Percentiles rank a stretch among this genome's conserved stretches.
Evolutionary conservation across 805 yeast species (phyloP).

Genomic region (Kazachstania martiniae): DNA sequence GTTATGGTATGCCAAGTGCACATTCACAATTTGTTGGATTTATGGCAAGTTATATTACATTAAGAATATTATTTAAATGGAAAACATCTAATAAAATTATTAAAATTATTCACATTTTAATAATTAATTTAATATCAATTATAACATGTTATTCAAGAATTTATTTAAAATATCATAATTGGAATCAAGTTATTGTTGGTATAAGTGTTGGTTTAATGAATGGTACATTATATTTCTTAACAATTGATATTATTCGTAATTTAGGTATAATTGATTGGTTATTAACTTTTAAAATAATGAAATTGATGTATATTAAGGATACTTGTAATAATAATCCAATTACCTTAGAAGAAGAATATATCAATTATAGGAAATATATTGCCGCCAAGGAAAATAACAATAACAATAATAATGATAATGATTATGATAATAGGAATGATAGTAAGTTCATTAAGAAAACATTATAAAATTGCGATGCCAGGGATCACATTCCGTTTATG

Average conservation of each 20-base stretch:
- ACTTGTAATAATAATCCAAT: slow-evolving; percentile 1
- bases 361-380: neutral
- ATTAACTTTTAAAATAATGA: neutral
- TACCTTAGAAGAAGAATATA: slow-evolving; percentile 1
- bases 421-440: no score
- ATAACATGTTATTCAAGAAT: slow-evolving; percentile 72
- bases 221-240: slow-evolving; percentile 48
- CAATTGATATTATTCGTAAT: slow-evolving; percentile 26
- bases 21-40: slow-evolving; percentile 95
- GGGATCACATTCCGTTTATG: no score
- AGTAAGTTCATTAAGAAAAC: no score
- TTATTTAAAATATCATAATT: slow-evolving; percentile 67
- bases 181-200: slow-evolving; percentile 68
- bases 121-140: no score
- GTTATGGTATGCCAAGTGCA: slow-evolving; percentile 95
- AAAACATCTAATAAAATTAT: no score
- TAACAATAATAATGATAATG: no score
- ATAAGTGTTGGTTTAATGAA: slow-evolving; percentile 45
- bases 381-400: neutral
- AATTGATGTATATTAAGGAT: slow-evolving; percentile 1
- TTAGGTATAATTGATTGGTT: slow-evolving; percentile 3
- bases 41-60: slow-evolving; percentile 45
- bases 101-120: no score
- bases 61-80: slow-evolving; percentile 37
- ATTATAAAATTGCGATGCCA: no score